These are phyloP conservation scores for Fusarium nurragi DNA, from an alignment of 2,329 filamentous ascomycete genomes.

Conservation along the genomic window DNA sequence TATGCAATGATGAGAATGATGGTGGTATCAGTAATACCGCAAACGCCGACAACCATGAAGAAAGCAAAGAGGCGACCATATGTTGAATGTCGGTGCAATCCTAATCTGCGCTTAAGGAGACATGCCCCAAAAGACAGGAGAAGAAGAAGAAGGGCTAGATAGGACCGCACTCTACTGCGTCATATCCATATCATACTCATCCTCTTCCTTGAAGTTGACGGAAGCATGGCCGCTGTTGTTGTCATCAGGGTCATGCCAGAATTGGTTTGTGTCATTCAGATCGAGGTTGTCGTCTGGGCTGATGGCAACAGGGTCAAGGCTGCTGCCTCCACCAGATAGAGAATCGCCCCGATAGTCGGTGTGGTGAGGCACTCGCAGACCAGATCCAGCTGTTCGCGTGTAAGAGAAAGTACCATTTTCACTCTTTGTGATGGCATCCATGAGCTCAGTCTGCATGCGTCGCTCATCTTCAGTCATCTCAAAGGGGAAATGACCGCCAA, in stretches of 20 bases:
- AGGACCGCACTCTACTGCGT: constrained; percentile 47
- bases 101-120: background rate
- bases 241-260: constrained; percentile 76
- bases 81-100: background rate
- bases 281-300: constrained; percentile 57
- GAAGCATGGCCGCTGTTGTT: constrained; percentile 73
- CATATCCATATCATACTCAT: constrained; percentile 88
- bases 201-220: constrained; percentile 90
- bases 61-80: constrained; percentile 4
- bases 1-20: constrained; percentile 29
- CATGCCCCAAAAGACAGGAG: background rate
- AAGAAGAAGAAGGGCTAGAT: constrained; percentile 3
- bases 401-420: constrained; percentile 81
- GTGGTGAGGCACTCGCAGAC: constrained; percentile 89
- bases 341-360: constrained; percentile 90
- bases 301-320: constrained; percentile 51
- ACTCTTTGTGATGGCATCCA: constrained; percentile 86
- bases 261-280: constrained; percentile 62
- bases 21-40: constrained; percentile 19
- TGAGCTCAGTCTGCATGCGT: constrained; percentile 92
- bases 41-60: constrained; percentile 36
- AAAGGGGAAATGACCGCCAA: constrained; percentile 81
- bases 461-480: constrained; percentile 90
- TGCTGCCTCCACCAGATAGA: constrained; percentile 59
- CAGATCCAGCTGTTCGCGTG: constrained; percentile 82